phyloP scores from a whole-genome alignment of 2,329 filamentous ascomycete genomes.

The Immersiporthe knoxdaviesiana region DNA sequence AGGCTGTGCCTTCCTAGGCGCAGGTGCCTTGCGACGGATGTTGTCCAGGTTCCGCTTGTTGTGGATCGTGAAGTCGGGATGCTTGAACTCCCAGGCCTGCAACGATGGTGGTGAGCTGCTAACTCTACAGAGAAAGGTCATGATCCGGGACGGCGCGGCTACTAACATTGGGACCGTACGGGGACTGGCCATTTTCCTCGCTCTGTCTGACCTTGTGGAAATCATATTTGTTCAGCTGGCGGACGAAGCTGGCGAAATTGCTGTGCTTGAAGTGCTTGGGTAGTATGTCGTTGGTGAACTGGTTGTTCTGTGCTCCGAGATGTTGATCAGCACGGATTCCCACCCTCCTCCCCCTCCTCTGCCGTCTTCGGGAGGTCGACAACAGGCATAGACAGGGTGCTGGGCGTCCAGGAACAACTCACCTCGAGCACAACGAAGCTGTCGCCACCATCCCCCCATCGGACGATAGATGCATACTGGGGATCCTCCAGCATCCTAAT shows the following conservation, averaged over 20 bases:
- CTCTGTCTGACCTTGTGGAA: conserved; percentile 98
- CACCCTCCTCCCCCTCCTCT: conserved; percentile 1
- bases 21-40: conserved; percentile 92
- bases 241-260: conserved; percentile 96
- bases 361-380: conserved; percentile 15
- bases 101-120: conserved; percentile 36
- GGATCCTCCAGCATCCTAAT: conserved; percentile 94
- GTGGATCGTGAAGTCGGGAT: conserved; percentile 93
- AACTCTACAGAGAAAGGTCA: not conserved
- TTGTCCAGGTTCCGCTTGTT: conserved; percentile 97
- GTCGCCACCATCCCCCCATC: conserved; percentile 93
- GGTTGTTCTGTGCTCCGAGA: conserved; percentile 73
- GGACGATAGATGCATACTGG: conserved; percentile 86
- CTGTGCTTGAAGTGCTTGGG: conserved; percentile 99
- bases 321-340: conserved; percentile 29
- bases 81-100: conserved; percentile 94
- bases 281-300: conserved; percentile 95
- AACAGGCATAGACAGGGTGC: not conserved
- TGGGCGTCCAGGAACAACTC: conserved; percentile 40
- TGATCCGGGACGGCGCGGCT: not conserved
- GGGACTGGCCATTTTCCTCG: conserved; percentile 80
- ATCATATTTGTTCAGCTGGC: conserved; percentile 95
- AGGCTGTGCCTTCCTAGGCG: conserved; percentile 74
- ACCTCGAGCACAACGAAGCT: conserved; percentile 98
- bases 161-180: conserved; percentile 75